Conservation (phyloP, 2,329 filamentous ascomycete genomes). For the Fusarium zealandicum region DNA sequence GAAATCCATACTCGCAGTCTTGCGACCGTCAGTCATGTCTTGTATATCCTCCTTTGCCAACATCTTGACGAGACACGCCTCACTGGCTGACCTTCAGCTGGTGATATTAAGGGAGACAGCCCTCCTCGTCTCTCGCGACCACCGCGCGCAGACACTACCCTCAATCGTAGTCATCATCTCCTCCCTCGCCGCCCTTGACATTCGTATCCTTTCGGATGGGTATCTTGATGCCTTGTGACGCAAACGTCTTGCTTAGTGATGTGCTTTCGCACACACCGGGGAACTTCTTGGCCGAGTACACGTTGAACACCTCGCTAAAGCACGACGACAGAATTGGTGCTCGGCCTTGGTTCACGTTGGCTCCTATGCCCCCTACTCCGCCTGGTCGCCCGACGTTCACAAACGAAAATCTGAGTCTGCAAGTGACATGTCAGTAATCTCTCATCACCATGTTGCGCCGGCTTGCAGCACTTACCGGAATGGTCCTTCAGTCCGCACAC, state of each 20-base stretch:
- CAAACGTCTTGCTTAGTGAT: constrained; percentile 88
- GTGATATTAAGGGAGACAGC: too few relatives aligned
- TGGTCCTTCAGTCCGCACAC: constrained; percentile 87
- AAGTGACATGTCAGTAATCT: constrained; percentile 26
- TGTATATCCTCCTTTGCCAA: neutral
- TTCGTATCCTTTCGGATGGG: constrained; percentile 88
- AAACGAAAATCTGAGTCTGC: constrained; percentile 73
- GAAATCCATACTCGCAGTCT: too few relatives aligned
- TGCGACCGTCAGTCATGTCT: too few relatives aligned
- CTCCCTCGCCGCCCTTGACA: constrained; percentile 59
- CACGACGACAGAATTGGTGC: constrained; percentile 84
- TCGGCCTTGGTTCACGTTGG: constrained; percentile 72
- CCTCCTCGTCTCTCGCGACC: neutral
- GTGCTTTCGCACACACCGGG: constrained; percentile 97
- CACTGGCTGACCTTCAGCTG: too few relatives aligned
- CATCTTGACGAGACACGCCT: neutral
- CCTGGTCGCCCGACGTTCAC: constrained; percentile 76
- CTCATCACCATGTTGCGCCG: neutral
- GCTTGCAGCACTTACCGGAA: constrained; percentile 70
- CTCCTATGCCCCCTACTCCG: constrained; percentile 48
- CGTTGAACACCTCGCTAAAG: constrained; percentile 89
- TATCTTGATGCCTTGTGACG: constrained; percentile 93
- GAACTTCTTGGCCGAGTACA: constrained; percentile 98
- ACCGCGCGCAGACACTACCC: neutral
- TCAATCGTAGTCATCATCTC: constrained; percentile 55